These are phyloP conservation scores for Trebouxia sp. DNA, from an alignment of 139 green algal species.

Conservation along the genomic window DNA sequence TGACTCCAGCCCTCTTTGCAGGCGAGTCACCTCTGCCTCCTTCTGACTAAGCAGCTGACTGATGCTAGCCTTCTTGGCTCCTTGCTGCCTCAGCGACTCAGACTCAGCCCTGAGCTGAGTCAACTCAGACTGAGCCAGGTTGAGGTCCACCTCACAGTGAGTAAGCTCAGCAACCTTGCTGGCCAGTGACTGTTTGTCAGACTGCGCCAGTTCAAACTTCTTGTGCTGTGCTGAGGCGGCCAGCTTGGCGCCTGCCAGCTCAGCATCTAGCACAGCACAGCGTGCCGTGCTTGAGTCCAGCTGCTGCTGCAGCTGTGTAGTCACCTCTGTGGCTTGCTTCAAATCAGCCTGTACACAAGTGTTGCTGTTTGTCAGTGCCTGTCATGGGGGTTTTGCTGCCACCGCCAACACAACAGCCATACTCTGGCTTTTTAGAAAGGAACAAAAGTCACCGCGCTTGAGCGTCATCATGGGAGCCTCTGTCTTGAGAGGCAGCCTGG, in stretches of 20 bases:
- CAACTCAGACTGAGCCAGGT: neutral
- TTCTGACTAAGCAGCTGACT: neutral
- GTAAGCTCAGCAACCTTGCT: neutral
- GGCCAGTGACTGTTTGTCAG: neutral
- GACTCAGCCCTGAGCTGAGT: neutral
- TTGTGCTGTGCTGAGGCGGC: slow-evolving; percentile 16
- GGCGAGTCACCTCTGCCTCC: neutral
- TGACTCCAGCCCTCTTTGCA: neutral
- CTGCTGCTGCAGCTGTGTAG: neutral
- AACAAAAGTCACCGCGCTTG: no score
- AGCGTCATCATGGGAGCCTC: no score
- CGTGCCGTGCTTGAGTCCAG: slow-evolving; percentile 14
- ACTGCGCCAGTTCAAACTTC: neutral
- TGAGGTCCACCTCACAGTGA: slow-evolving; percentile 14
- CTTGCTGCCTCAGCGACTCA: neutral
- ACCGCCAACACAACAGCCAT: no score
- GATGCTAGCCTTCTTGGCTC: neutral
- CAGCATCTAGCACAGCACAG: slow-evolving; percentile 20
- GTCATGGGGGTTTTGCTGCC: no score
- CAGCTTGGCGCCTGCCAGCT: slow-evolving; percentile 11
- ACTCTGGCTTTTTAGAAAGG: no score
- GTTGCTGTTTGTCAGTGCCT: no score
- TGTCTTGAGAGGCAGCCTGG: no score
- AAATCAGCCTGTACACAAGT: slow-evolving; percentile 9
- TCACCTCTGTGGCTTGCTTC: neutral